Evolutionary conservation across 192 early-diverging fungal genomes (phyloP).

Genomic region (Piromyces sp.): DNA sequence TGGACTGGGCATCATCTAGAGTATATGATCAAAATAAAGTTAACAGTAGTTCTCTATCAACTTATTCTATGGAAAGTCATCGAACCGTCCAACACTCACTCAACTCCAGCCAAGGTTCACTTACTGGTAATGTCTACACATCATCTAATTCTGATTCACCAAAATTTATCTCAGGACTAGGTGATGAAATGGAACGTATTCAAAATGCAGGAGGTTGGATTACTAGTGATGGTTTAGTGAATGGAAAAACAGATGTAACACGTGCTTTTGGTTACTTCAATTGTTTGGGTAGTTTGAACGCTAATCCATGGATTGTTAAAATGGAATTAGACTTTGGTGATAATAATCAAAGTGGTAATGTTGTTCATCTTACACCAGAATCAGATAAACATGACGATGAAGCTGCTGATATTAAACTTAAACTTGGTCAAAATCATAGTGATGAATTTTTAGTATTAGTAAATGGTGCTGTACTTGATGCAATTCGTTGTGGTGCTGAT

Average conservation of each 20-base stretch:
- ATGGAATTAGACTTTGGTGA: constrained; percentile 60
- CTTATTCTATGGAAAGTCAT: neutral
- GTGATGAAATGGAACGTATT: constrained; percentile 45
- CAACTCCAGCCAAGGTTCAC: neutral
- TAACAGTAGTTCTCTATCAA: neutral
- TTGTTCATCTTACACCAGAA: constrained; percentile 44
- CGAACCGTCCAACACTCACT: neutral
- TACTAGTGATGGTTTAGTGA: constrained; percentile 50
- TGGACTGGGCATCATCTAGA: neutral
- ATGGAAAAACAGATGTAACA: constrained; percentile 56
- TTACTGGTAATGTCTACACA: constrained; percentile 14
- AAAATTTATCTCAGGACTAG: constrained; percentile 13
- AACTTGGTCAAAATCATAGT: neutral
- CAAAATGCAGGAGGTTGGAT: constrained; percentile 66
- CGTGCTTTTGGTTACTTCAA: constrained; percentile 76
- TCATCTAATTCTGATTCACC: constrained; percentile 52
- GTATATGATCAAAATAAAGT: neutral
- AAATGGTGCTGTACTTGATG: constrained; percentile 11
- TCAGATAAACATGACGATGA: neutral
- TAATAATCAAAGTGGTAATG: constrained; percentile 11
- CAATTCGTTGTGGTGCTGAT: constrained; percentile 31
- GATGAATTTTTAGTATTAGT: constrained; percentile 20
- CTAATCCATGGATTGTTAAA: constrained; percentile 58
- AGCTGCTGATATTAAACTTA: neutral
- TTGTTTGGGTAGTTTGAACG: constrained; percentile 61